Evolutionary conservation across 192 early-diverging fungal species (phyloP).

Genomic region (Pilobolus umbonatus): DNA sequence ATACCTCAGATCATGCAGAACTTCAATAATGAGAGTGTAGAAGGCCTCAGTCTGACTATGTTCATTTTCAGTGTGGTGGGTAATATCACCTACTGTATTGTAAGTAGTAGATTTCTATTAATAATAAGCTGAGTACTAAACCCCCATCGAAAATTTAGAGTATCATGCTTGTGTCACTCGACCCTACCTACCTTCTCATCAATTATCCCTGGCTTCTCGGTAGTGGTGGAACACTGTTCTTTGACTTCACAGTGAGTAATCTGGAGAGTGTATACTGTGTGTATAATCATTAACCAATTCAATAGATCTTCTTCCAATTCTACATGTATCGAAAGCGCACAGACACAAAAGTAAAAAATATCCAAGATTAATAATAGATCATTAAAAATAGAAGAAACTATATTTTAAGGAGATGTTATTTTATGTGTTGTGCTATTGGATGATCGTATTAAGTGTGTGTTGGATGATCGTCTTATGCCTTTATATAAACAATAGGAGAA

Average conservation of each 20-base stretch:
- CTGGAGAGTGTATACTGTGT: background rate
- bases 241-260: constrained; percentile 64
- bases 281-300: background rate
- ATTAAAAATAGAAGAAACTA: background rate
- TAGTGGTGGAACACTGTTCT: constrained; percentile 63
- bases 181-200: constrained; percentile 58
- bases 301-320: constrained; percentile 35
- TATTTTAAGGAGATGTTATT: constrained; percentile 6
- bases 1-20: constrained; percentile 85
- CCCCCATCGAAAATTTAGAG: constrained; percentile 43
- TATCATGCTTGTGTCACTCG: constrained; percentile 66
- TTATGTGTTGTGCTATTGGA: constrained; percentile 7
- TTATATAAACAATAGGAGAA: too few species aligned
- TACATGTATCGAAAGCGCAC: constrained; percentile 22
- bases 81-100: constrained; percentile 58
- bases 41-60: constrained; percentile 76
- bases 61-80: constrained; percentile 82
- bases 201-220: constrained; percentile 79
- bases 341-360: background rate
- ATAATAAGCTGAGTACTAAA: too few species aligned
- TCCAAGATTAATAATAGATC: background rate
- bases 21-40: constrained; percentile 61
- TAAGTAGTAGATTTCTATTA: constrained; percentile 19
- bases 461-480: too few species aligned
- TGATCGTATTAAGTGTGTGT: too few species aligned